Percentiles rank a stretch among this genome's conserved stretches.
phyloP scores from a whole-genome alignment of 352 stramenopile species.

The Globisporangium sylvaticum region DNA sequence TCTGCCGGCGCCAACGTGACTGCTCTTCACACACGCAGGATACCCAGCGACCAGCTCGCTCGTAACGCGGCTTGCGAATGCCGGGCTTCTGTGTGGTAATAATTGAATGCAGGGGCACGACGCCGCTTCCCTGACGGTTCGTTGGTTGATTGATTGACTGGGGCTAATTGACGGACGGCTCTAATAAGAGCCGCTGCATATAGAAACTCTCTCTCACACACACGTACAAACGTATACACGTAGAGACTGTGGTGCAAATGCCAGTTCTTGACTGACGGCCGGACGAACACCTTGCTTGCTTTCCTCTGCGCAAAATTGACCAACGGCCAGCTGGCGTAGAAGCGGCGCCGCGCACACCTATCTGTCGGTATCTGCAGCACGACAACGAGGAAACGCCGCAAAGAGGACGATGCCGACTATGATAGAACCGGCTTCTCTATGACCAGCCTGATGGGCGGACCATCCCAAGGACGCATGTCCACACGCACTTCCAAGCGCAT shows the following conservation, averaged over 20 bases:
- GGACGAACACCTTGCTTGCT: not conserved
- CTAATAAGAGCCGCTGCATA: not conserved
- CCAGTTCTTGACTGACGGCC: not conserved
- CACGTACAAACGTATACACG: not conserved
- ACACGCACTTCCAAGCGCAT: not conserved
- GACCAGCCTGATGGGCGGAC: not conserved
- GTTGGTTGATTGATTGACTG: not conserved
- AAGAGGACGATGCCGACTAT: not conserved
- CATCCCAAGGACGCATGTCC: not conserved
- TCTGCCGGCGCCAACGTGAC: not conserved
- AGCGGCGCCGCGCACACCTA: not conserved
- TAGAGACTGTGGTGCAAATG: not conserved
- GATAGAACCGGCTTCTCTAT: not conserved
- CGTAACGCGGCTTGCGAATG: not conserved
- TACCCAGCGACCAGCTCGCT: not conserved
- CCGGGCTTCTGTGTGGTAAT: not conserved
- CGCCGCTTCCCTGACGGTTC: not conserved
- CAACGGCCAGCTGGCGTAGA: not conserved
- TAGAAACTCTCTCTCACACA: not conserved
- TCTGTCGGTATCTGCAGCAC: not conserved
- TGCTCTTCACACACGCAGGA: constrained; percentile 5
- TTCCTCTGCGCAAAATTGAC: not conserved
- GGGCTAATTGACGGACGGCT: not conserved
- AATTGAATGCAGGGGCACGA: not conserved
- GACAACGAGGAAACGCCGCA: not conserved